Evolutionary conservation across 2,329 filamentous ascomycete species (phyloP).

Genomic region (Fusarium staphyleae): DNA sequence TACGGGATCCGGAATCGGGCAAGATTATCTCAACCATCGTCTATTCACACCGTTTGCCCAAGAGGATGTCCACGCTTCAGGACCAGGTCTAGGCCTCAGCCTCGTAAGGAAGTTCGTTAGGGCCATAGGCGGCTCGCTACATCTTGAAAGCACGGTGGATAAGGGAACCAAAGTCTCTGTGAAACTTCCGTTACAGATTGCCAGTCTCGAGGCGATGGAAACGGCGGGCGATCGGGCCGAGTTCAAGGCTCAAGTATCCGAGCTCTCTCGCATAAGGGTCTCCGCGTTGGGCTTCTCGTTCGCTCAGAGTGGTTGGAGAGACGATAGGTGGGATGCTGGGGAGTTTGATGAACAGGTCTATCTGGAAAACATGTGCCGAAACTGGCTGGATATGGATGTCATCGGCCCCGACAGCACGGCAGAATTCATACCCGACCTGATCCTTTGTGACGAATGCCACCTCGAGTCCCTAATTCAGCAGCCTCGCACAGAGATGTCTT

Average conservation of each 20-base stretch:
- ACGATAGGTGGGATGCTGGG: not conserved
- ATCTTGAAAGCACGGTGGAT: conserved; percentile 56
- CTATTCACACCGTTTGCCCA: conserved; percentile 71
- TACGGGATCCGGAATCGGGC: conserved; percentile 70
- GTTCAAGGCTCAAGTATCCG: conserved; percentile 41
- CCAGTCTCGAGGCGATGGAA: not conserved
- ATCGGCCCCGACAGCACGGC: not conserved
- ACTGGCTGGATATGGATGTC: conserved; percentile 29
- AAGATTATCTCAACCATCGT: conserved; percentile 65
- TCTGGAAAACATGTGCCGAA: conserved; percentile 15
- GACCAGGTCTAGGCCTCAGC: conserved; percentile 70
- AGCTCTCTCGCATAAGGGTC: conserved; percentile 44
- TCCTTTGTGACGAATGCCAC: conserved; percentile 33
- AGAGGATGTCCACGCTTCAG: conserved; percentile 65
- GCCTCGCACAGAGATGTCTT: conserved; percentile 11
- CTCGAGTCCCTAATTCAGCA: conserved; percentile 1
- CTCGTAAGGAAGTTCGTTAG: conserved; percentile 68
- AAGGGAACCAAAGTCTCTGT: conserved; percentile 49
- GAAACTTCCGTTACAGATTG: conserved; percentile 40
- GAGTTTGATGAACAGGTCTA: conserved; percentile 5
- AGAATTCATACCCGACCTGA: conserved; percentile 37
- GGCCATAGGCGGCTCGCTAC: conserved; percentile 65
- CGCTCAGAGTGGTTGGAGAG: not conserved
- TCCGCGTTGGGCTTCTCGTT: conserved; percentile 5
- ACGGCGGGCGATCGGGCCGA: conserved; percentile 28